Conservation (phyloP, 495 filamentous ascomycete genomes). For the Penicillium salamii region DNA sequence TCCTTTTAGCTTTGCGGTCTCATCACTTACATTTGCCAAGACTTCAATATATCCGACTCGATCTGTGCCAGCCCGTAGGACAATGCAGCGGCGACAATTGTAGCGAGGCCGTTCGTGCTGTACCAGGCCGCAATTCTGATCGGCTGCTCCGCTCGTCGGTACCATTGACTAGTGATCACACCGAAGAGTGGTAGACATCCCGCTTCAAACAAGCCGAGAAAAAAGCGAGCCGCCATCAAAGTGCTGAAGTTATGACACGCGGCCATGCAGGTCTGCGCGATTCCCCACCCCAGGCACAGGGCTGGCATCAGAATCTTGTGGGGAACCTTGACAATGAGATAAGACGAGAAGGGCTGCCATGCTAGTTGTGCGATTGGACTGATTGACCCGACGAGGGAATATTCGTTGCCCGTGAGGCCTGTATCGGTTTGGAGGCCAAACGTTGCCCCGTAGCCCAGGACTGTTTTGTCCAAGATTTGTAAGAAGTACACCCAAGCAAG, state of each 20-base stretch:
- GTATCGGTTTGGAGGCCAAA: constrained; percentile 59
- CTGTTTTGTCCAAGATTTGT: constrained; percentile 64
- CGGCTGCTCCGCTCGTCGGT: constrained; percentile 49
- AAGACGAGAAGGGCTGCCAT: constrained; percentile 65
- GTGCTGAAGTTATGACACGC: constrained; percentile 38
- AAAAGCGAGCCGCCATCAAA: constrained; percentile 47
- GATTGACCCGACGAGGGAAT: constrained; percentile 60
- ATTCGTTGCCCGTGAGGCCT: constrained; percentile 54
- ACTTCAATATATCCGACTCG: constrained; percentile 43
- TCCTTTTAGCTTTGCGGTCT: neutral
- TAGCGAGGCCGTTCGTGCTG: constrained; percentile 47
- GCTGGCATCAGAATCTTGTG: constrained; percentile 62
- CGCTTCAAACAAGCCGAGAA: constrained; percentile 50
- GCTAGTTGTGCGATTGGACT: constrained; percentile 61
- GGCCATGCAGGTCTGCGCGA: constrained; percentile 46
- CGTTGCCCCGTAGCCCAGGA: constrained; percentile 61
- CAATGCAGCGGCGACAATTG: constrained; percentile 44
- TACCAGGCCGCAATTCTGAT: constrained; percentile 51
- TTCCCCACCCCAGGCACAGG: constrained; percentile 53
- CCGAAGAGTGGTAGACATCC: constrained; percentile 60
- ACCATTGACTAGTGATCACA: constrained; percentile 50
- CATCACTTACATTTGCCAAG: constrained; percentile 59
- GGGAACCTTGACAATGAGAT: constrained; percentile 63
- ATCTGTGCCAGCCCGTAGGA: constrained; percentile 56
- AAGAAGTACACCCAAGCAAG: constrained; percentile 64